Evolutionary conservation across 164 flowering plant genomes (phyloP).

Genomic region (Saururus chinensis): DNA sequence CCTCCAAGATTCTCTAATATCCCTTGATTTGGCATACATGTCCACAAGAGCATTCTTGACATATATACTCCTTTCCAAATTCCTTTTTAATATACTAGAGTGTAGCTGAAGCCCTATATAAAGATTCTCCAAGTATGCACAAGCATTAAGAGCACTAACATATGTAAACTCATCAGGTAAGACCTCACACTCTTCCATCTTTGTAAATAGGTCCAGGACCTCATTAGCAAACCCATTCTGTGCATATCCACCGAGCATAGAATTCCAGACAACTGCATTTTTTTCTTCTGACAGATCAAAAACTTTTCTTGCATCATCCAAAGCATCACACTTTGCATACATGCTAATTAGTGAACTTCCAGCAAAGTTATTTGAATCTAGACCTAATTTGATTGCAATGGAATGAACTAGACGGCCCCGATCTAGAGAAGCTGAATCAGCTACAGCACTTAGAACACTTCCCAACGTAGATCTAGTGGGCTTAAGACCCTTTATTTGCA

Average conservation of each 20-base stretch:
- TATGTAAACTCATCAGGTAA: constrained; percentile 71
- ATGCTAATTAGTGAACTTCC: constrained; percentile 80
- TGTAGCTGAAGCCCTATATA: constrained; percentile 66
- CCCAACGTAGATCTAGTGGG: constrained; percentile 76
- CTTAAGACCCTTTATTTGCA: constrained; percentile 42
- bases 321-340: constrained; percentile 64
- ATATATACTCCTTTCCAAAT: constrained; percentile 40
- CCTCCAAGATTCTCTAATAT: constrained; percentile 48
- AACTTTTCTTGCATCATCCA: constrained; percentile 52
- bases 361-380: constrained; percentile 62
- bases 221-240: constrained; percentile 48
- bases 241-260: constrained; percentile 67
- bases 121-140: constrained; percentile 41
- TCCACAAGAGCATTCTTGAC: constrained; percentile 82
- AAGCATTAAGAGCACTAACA: constrained; percentile 66
- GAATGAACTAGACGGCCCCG: constrained; percentile 69
- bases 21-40: constrained; percentile 84
- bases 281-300: constrained; percentile 49
- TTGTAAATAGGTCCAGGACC: constrained; percentile 41
- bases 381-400: constrained; percentile 57
- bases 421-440: constrained; percentile 31
- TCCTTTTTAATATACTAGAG: constrained; percentile 54
- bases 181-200: constrained; percentile 40
- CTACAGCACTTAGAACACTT: constrained; percentile 80
- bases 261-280: constrained; percentile 76